Evolutionary conservation across 495 filamentous ascomycete species (phyloP).

Genomic region (Penicillium manginii): DNA sequence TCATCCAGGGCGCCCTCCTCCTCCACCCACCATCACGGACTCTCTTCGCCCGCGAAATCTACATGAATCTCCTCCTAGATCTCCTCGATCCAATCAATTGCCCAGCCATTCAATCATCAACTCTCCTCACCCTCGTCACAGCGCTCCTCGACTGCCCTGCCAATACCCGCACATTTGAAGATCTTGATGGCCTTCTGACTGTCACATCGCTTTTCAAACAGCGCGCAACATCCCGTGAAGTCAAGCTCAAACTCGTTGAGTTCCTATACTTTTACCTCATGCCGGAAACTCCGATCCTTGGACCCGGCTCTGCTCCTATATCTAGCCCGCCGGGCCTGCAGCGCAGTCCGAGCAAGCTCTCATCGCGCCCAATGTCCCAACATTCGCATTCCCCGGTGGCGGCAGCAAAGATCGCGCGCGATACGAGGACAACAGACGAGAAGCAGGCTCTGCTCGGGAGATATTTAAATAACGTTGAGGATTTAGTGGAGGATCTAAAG

Average conservation of each 20-base stretch:
- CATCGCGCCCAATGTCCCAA: constrained; percentile 39
- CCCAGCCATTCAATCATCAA: constrained; percentile 86
- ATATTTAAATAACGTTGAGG: constrained; percentile 88
- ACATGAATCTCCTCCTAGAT: constrained; percentile 97
- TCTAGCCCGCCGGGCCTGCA: constrained; percentile 56
- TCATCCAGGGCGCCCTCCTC: constrained; percentile 88
- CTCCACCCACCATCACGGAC: constrained; percentile 90
- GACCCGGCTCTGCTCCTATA: constrained; percentile 7
- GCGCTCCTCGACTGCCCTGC: constrained; percentile 80
- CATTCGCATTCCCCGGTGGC: constrained; percentile 44
- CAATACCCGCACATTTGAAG: constrained; percentile 90
- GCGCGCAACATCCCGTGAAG: constrained; percentile 77
- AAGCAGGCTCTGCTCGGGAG: constrained; percentile 82
- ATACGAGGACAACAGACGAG: constrained; percentile 76
- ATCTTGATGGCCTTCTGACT: constrained; percentile 88
- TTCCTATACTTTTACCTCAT: constrained; percentile 98
- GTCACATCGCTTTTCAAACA: constrained; percentile 93
- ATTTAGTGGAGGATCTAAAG: constrained; percentile 85
- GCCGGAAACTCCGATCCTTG: constrained; percentile 73
- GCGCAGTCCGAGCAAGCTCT: constrained; percentile 73
- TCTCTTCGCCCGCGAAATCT: constrained; percentile 84
- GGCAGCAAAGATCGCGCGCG: constrained; percentile 39
- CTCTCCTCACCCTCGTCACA: constrained; percentile 86
- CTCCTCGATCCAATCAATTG: constrained; percentile 92
- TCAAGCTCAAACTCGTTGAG: constrained; percentile 91